Conservation (phyloP, 2,329 filamentous ascomycete genomes). For the Phyllosticta capitalensis region DNA sequence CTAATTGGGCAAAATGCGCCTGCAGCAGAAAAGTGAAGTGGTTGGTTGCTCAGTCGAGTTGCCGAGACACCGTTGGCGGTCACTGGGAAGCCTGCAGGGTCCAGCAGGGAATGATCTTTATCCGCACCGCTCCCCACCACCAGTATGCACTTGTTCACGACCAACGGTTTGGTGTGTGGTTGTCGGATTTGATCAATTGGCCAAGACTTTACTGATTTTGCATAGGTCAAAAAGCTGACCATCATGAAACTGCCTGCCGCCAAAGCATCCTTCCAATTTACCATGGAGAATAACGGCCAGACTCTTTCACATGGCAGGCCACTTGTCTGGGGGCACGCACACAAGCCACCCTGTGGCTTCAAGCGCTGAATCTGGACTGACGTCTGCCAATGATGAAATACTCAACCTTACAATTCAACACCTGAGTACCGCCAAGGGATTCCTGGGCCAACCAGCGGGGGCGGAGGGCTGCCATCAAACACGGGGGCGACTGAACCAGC, state of each 20-base stretch:
- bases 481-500: constrained; percentile 6
- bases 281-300: background rate
- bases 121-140: background rate
- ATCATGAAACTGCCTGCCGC: background rate
- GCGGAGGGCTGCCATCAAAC: constrained; percentile 1
- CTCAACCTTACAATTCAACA: background rate
- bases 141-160: background rate
- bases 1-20: background rate
- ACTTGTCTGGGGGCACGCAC: background rate
- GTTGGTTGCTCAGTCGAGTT: background rate
- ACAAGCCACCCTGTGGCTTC: background rate
- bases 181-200: background rate
- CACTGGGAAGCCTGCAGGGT: background rate
- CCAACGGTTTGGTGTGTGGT: background rate
- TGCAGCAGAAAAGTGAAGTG: background rate
- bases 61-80: background rate
- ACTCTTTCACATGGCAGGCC: background rate
- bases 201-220: background rate
- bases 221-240: background rate
- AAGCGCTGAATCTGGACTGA: background rate
- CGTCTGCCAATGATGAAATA: background rate
- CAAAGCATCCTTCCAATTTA: background rate
- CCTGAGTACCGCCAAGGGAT: background rate
- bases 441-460: background rate
- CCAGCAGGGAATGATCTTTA: background rate